Conservation (phyloP, 202 grass and related monocot species). For the Hordeum pubiflorum region DNA sequence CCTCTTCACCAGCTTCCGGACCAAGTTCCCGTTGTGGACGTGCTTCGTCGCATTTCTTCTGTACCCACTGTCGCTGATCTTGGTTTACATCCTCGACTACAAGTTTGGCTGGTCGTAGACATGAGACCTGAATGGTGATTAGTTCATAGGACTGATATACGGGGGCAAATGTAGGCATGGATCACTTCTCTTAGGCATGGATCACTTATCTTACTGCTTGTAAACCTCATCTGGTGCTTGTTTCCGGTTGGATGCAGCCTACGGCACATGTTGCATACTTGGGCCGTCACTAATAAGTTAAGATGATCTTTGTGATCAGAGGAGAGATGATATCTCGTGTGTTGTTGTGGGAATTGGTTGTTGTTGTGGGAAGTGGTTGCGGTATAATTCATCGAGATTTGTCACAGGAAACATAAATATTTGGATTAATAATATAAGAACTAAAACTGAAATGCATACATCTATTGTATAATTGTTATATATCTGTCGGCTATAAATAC, state of each 20-base stretch:
- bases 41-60: slow-evolving; percentile 48
- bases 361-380: neutral
- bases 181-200: neutral
- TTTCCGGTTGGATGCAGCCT: neutral
- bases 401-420: no score
- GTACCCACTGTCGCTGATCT: slow-evolving; percentile 51
- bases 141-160: neutral
- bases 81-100: slow-evolving; percentile 76
- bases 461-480: no score
- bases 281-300: neutral
- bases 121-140: neutral
- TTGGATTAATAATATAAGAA: no score
- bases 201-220: neutral
- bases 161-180: neutral
- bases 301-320: neutral
- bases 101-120: slow-evolving; percentile 71
- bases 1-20: slow-evolving; percentile 71
- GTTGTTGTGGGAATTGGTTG: neutral
- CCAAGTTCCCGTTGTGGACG: slow-evolving; percentile 71
- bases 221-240: slow-evolving; percentile 1
- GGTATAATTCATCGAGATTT: neutral
- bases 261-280: neutral
- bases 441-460: no score
- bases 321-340: no score
- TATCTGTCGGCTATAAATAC: no score